phyloP scores from a whole-genome alignment of 192 early-diverging fungal genomes.

The Dissophora ornata region DNA sequence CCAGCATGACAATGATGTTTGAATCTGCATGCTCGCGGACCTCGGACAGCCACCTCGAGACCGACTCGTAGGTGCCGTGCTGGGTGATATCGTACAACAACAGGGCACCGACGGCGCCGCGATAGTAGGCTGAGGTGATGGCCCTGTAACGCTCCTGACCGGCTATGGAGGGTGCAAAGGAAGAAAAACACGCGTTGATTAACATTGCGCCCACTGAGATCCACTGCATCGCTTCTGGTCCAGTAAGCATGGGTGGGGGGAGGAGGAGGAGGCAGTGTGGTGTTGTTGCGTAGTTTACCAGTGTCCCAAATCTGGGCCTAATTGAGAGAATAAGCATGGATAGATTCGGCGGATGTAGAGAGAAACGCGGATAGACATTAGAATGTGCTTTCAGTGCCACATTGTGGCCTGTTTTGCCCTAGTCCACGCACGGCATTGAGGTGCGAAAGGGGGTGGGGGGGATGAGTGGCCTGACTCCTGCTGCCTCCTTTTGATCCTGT shows the following conservation, averaged over 20 bases:
- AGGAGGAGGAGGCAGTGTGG: no score
- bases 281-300: constrained; percentile 47
- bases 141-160: constrained; percentile 95
- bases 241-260: not conserved
- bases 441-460: not conserved
- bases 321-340: not conserved
- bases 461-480: not conserved
- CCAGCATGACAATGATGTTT: constrained; percentile 93
- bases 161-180: constrained; percentile 53
- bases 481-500: constrained; percentile 5
- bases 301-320: constrained; percentile 81
- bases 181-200: not conserved
- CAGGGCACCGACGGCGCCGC: constrained; percentile 93
- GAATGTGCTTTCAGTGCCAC: not conserved
- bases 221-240: not conserved
- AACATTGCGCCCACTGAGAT: no score
- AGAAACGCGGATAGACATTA: not conserved
- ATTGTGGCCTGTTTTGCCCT: no score
- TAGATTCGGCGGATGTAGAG: not conserved
- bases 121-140: constrained; percentile 89
- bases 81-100: constrained; percentile 84
- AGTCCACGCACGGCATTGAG: not conserved
- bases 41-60: constrained; percentile 96
- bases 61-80: constrained; percentile 85
- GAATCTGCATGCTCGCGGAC: constrained; percentile 95